phyloP scores from a whole-genome alignment of 2,329 filamentous ascomycete species.

The Apiospora marii region DNA sequence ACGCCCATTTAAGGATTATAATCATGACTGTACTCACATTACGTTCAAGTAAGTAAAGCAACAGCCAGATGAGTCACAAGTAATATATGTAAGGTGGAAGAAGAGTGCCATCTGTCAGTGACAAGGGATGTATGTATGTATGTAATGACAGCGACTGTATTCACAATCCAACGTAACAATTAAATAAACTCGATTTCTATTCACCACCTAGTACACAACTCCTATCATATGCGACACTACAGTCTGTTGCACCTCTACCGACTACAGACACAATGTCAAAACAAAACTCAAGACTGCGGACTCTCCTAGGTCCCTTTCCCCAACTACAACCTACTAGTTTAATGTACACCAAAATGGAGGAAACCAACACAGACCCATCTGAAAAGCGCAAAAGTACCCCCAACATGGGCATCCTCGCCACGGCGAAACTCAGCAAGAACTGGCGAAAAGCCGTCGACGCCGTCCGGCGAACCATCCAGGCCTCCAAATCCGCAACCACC shows the following conservation, averaged over 20 bases:
- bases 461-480: not conserved
- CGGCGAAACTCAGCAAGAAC: not conserved
- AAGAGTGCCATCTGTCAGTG: no score
- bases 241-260: not conserved
- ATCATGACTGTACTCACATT: no score
- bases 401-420: no score
- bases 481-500: not conserved
- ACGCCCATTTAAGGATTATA: no score
- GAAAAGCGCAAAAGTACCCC: not conserved
- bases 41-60: no score
- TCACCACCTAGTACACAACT: not conserved
- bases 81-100: no score
- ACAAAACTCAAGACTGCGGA: not conserved
- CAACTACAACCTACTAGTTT: not conserved
- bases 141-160: no score
- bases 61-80: no score
- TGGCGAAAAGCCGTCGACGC: not conserved
- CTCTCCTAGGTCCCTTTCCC: not conserved
- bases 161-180: no score
- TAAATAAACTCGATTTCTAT: not conserved
- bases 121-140: no score
- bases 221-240: not conserved
- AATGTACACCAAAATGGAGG: not conserved
- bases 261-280: not conserved
- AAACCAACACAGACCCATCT: not conserved